A percentile compares a stretch with the other conserved stretches of the same genome.
Evolutionary conservation across 352 stramenopile species (phyloP).

Genomic region (Lagenidium giganteum): DNA sequence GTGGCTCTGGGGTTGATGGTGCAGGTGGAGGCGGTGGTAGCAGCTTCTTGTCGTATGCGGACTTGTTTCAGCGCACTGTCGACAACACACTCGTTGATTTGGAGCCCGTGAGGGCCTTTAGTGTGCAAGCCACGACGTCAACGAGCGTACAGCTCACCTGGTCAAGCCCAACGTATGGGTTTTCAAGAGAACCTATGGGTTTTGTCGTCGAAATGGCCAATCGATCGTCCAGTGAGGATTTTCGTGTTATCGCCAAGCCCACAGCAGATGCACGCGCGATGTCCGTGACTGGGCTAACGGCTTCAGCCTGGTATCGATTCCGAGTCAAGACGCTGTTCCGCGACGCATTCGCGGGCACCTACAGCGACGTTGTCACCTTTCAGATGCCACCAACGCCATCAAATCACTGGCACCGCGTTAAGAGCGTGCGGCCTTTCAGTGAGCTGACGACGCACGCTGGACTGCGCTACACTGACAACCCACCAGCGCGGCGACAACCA

Average conservation of each 20-base stretch:
- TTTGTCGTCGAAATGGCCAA: slow-evolving; percentile 63
- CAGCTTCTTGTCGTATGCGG: slow-evolving; percentile 32
- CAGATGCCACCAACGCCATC: slow-evolving; percentile 24
- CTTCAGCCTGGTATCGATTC: slow-evolving; percentile 40
- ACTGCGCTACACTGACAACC: slow-evolving; percentile 19
- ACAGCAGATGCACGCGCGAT: slow-evolving; percentile 10
- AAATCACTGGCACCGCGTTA: slow-evolving; percentile 37
- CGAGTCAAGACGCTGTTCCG: slow-evolving; percentile 44
- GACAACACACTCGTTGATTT: neutral
- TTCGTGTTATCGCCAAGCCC: slow-evolving; percentile 32
- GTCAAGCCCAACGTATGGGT: slow-evolving; percentile 30
- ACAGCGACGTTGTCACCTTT: slow-evolving; percentile 26
- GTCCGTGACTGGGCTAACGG: slow-evolving; percentile 19
- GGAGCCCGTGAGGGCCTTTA: slow-evolving; percentile 23
- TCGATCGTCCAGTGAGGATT: slow-evolving; percentile 49
- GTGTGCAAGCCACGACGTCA: slow-evolving; percentile 18
- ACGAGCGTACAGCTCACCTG: slow-evolving; percentile 35
- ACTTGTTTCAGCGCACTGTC: slow-evolving; percentile 15
- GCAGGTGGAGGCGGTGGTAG: slow-evolving; percentile 57
- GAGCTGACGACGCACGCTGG: slow-evolving; percentile 30
- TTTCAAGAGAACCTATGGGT: slow-evolving; percentile 31
- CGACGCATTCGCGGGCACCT: slow-evolving; percentile 22
- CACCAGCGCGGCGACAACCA: slow-evolving; percentile 27
- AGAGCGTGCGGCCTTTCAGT: slow-evolving; percentile 20
- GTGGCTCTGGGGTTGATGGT: slow-evolving; percentile 52